Evolutionary conservation across 768 basidiomycete species (phyloP).

Genomic region (Amanita rimosa): DNA sequence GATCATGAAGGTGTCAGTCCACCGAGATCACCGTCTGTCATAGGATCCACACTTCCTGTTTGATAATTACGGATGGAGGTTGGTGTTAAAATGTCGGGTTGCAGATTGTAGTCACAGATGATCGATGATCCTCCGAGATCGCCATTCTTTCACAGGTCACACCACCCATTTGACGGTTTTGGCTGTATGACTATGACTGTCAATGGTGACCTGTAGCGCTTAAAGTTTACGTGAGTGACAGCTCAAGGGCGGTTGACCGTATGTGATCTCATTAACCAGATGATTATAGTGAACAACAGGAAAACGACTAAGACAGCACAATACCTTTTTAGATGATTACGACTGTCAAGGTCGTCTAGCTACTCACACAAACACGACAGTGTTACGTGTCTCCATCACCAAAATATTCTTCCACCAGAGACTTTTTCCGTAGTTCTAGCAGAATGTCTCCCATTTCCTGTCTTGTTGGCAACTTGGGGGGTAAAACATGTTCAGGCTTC

Average conservation of each 20-base stretch:
- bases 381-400: conserved; percentile 23
- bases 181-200: no score
- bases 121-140: no score
- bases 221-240: no score
- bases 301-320: not conserved
- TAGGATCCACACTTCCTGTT: no score
- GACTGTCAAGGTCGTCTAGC: conserved; percentile 1
- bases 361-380: not conserved
- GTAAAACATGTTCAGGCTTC: conserved; percentile 56
- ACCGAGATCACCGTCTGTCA: no score
- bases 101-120: no score
- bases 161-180: no score
- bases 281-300: not conserved
- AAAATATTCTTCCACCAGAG: conserved; percentile 68
- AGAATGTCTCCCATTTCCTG: conserved; percentile 74
- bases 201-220: no score
- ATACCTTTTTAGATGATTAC: not conserved
- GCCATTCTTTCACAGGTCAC: no score
- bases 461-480: conserved; percentile 64
- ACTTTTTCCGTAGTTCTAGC: conserved; percentile 68
- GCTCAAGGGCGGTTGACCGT: not conserved
- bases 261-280: not conserved
- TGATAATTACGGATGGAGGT: no score
- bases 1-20: no score
- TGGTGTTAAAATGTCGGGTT: no score